A percentile compares a stretch with the other conserved stretches of the same genome.
Conservation (phyloP, 2,329 filamentous ascomycete species). For the Epichloe glyceriae region DNA sequence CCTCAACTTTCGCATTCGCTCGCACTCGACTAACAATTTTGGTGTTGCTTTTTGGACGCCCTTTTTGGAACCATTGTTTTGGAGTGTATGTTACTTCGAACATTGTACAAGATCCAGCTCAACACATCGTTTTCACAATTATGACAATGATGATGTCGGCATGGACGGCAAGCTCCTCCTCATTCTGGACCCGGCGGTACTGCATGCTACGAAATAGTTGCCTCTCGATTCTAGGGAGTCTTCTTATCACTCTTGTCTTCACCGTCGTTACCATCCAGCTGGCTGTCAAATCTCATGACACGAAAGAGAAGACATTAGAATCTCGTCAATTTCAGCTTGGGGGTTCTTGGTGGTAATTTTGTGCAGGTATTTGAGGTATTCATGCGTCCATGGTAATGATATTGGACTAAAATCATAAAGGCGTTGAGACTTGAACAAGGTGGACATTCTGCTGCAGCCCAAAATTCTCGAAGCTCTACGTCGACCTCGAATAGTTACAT, state of each 20-base stretch:
- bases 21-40: background rate
- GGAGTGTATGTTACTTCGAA: constrained; percentile 12
- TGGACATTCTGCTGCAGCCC: background rate
- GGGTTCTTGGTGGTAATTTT: constrained; percentile 7
- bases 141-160: background rate
- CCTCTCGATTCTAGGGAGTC: background rate
- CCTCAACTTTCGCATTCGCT: background rate
- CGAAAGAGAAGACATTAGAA: constrained; percentile 2
- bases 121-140: background rate
- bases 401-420: background rate
- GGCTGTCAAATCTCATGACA: background rate
- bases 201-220: background rate
- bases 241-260: constrained; percentile 5
- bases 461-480: background rate
- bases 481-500: background rate
- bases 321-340: constrained; percentile 15
- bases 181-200: background rate
- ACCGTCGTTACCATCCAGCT: constrained; percentile 4
- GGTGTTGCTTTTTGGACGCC: background rate
- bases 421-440: background rate
- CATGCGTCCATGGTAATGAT: background rate
- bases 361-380: constrained; percentile 7
- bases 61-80: constrained; percentile 12
- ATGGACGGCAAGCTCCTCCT: background rate
- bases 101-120: background rate